Percentiles rank a stretch among this genome's conserved stretches.
phyloP scores from a whole-genome alignment of 2,329 filamentous ascomycete species.

The Plectosphaerella cucumerina region DNA sequence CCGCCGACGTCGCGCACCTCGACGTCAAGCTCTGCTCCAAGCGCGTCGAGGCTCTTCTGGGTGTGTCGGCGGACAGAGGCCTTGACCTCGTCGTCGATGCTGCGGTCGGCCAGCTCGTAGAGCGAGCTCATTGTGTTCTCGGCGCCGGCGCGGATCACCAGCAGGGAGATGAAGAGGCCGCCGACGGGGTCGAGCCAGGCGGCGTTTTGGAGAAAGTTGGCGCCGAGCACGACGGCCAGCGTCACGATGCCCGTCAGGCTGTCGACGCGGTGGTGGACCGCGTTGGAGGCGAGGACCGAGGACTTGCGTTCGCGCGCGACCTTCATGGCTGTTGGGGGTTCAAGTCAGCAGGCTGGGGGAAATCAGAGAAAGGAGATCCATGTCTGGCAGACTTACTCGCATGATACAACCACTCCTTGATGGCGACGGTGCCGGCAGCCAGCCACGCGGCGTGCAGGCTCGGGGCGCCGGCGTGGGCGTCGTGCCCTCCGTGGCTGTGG shows the following conservation, averaged over 20 bases:
- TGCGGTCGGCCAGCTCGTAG: constrained; percentile 85
- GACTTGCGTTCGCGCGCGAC: constrained; percentile 91
- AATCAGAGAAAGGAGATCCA: background rate
- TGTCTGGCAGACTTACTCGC: constrained; percentile 77
- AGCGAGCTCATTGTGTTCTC: constrained; percentile 80
- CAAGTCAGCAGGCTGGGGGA: background rate
- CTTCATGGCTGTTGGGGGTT: constrained; percentile 73
- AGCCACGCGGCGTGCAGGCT: constrained; percentile 95
- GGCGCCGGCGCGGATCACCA: constrained; percentile 88
- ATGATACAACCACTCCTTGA: constrained; percentile 97
- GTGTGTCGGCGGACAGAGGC: constrained; percentile 64
- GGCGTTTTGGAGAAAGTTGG: constrained; percentile 80
- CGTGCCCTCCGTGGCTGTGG: constrained; percentile 59
- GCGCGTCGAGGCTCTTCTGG: constrained; percentile 50
- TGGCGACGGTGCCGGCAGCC: constrained; percentile 78
- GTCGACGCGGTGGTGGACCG: constrained; percentile 93
- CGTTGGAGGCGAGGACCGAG: constrained; percentile 92
- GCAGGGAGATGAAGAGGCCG: constrained; percentile 83
- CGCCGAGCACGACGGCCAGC: constrained; percentile 80
- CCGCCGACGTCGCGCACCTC: constrained; percentile 78
- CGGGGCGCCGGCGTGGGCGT: constrained; percentile 62
- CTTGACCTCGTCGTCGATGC: constrained; percentile 82
- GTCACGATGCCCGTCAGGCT: constrained; percentile 94
- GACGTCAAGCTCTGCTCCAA: constrained; percentile 53
- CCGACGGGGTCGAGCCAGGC: constrained; percentile 94